phyloP scores from a whole-genome alignment of 305 asterid species.

The Salvia sclarea region DNA sequence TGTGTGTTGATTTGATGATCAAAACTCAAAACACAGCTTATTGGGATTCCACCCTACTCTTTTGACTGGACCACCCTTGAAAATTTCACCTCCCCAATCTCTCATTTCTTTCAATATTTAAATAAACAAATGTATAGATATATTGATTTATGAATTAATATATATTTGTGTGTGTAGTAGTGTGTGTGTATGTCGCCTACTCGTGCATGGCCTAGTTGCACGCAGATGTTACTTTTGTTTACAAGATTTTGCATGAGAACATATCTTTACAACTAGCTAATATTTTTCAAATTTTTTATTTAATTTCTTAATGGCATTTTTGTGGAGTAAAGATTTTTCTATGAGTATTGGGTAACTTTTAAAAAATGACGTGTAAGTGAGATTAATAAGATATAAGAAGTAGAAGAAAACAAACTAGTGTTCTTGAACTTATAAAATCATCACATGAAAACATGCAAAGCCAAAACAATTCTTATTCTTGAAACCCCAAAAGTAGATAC shows the following conservation, averaged over 20 bases:
- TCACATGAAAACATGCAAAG: slow-evolving; percentile 26
- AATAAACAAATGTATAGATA: not conserved
- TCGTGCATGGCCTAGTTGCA: slow-evolving; percentile 37
- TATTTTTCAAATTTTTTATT: too few relatives aligned
- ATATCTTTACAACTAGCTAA: not conserved
- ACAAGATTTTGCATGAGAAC: slow-evolving; percentile 25
- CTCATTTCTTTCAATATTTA: slow-evolving; percentile 18
- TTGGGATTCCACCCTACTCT: slow-evolving; percentile 34
- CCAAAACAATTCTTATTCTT: slow-evolving; percentile 24
- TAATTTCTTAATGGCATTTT: too few relatives aligned
- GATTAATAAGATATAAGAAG: not conserved
- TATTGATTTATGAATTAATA: too few relatives aligned
- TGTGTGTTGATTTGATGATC: slow-evolving; percentile 25
- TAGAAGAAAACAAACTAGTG: slow-evolving; percentile 28
- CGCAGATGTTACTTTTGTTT: slow-evolving; percentile 24
- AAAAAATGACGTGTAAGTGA: not conserved
- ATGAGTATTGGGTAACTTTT: not conserved
- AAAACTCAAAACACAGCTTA: slow-evolving; percentile 14
- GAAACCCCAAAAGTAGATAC: slow-evolving; percentile 26
- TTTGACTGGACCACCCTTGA: slow-evolving; percentile 42
- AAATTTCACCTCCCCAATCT: slow-evolving; percentile 24
- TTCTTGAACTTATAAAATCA: slow-evolving; percentile 30
- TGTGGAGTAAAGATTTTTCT: not conserved
- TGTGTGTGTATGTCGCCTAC: not conserved
- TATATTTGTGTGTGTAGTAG: not conserved